A percentile compares a stretch with the other conserved stretches of the same genome.
These are phyloP conservation scores for Pelargonium fulgidum DNA, from an alignment of 441 rosid genomes.

Conservation along the genomic window DNA sequence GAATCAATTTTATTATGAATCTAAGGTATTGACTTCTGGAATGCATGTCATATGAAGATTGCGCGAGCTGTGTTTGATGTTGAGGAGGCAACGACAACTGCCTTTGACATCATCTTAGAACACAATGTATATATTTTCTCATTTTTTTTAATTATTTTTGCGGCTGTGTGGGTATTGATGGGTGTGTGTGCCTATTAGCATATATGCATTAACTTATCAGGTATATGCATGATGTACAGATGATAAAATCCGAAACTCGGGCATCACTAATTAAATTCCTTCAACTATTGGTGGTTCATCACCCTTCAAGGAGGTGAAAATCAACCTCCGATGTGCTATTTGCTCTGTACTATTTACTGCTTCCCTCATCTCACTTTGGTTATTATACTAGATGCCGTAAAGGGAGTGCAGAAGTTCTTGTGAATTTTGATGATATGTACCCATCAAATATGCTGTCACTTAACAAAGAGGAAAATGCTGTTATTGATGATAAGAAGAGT, in stretches of 20 bases:
- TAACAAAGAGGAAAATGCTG: conserved; percentile 28
- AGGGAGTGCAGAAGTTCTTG: conserved; percentile 83
- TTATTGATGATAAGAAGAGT: conserved; percentile 29
- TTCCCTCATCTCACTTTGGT: conserved; percentile 28
- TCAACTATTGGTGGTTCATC: conserved; percentile 84
- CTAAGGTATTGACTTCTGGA: conserved; percentile 19
- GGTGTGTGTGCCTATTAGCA: background rate
- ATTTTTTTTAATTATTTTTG: background rate
- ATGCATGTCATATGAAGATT: conserved; percentile 40
- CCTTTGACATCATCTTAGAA: conserved; percentile 63
- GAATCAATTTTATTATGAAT: background rate
- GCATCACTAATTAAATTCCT: conserved; percentile 70
- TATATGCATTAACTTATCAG: conserved; percentile 3
- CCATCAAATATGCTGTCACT: conserved; percentile 44
- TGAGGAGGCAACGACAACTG: conserved; percentile 78
- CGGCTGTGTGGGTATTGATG: background rate
- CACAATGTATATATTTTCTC: conserved; percentile 49
- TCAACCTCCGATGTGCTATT: conserved; percentile 14
- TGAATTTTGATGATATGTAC: conserved; percentile 69
- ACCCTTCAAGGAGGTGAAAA: conserved; percentile 78
- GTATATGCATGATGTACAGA: conserved; percentile 35
- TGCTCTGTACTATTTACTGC: conserved; percentile 18
- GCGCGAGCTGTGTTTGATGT: conserved; percentile 83
- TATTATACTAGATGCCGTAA: conserved; percentile 66
- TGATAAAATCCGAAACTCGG: conserved; percentile 67